Percentiles rank a stretch among this genome's conserved stretches.
phyloP scores from a whole-genome alignment of 257 asterid species.

The Capsicum chinense region DNA sequence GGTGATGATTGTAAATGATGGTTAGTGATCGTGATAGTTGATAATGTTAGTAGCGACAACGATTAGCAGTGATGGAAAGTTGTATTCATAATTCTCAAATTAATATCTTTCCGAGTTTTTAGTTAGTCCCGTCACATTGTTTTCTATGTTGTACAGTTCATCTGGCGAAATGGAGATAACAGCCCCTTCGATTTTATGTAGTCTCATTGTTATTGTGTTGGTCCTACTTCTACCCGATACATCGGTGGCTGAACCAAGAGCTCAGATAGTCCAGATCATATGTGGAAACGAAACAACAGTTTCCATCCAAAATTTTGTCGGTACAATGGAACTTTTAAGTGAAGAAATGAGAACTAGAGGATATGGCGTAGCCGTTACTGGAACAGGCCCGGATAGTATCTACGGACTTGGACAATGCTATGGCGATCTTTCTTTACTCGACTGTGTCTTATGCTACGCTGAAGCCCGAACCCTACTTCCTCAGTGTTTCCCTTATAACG shows the following conservation, averaged over 20 bases:
- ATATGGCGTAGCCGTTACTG: slow-evolving; percentile 27
- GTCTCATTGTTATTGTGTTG: neutral
- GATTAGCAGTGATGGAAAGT: neutral
- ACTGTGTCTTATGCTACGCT: slow-evolving; percentile 36
- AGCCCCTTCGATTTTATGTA: neutral
- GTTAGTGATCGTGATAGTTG: too few species aligned
- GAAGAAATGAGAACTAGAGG: neutral
- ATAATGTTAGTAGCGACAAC: too few species aligned
- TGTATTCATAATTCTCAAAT: neutral
- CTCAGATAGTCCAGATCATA: slow-evolving; percentile 21
- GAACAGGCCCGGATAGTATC: slow-evolving; percentile 28
- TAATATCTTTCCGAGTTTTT: neutral
- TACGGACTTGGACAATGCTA: slow-evolving; percentile 42
- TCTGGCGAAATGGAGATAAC: slow-evolving; percentile 16
- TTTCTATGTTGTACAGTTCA: neutral
- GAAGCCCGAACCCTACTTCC: slow-evolving; percentile 32
- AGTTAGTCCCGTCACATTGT: too few species aligned
- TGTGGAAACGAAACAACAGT: slow-evolving; percentile 25
- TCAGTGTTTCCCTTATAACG: slow-evolving; percentile 26
- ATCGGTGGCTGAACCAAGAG: slow-evolving; percentile 34
- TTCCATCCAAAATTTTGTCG: slow-evolving; percentile 16
- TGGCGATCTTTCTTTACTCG: slow-evolving; percentile 35
- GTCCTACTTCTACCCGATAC: slow-evolving; percentile 23
- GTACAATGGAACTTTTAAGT: neutral
- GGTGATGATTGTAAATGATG: too few species aligned